Conservation (phyloP, 768 basidiomycete species). For the Rhodosporidiobolus sp. region DNA sequence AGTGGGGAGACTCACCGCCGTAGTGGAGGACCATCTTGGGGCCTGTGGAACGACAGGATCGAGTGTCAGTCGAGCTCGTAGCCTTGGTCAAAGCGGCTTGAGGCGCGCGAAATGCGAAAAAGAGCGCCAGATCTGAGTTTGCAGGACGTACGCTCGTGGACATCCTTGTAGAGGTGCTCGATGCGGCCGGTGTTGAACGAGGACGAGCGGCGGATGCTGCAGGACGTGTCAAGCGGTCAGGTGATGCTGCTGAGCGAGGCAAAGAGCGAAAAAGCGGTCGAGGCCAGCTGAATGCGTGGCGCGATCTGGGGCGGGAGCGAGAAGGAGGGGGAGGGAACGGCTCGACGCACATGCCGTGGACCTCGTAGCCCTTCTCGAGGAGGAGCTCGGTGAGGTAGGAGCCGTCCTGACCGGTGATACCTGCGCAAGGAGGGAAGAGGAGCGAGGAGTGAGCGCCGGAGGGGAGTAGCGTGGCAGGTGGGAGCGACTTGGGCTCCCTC, state of each 20-base stretch:
- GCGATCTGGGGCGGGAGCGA: not conserved
- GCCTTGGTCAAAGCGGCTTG: too few species aligned
- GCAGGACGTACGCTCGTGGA: slow-evolving; percentile 73
- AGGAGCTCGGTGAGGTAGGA: slow-evolving; percentile 75
- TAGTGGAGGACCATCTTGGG: slow-evolving; percentile 50
- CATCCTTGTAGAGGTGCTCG: slow-evolving; percentile 87
- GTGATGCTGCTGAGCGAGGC: not conserved
- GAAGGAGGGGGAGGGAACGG: not conserved
- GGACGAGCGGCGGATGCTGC: slow-evolving; percentile 93
- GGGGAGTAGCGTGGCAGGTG: slow-evolving; percentile 1
- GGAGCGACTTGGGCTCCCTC: not conserved
- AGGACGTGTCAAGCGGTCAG: not conserved
- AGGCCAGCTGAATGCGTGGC: not conserved
- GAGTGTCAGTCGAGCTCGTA: too few species aligned
- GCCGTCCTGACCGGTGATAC: slow-evolving; percentile 94
- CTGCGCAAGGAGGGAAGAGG: slow-evolving; percentile 50
- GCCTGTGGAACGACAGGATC: slow-evolving; percentile 15
- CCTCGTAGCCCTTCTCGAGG: slow-evolving; percentile 51
- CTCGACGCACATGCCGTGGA: slow-evolving; percentile 48
- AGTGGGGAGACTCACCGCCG: slow-evolving; percentile 36
- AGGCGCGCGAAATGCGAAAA: not conserved
- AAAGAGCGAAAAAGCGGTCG: not conserved
- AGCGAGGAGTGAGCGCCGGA: not conserved
- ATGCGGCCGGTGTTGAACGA: slow-evolving; percentile 96
- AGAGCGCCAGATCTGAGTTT: not conserved